Evolutionary conservation across 139 green algal species (phyloP), one percentile per base, ranked within the genome.

Genomic region (Mesostigma viride): DNA sequence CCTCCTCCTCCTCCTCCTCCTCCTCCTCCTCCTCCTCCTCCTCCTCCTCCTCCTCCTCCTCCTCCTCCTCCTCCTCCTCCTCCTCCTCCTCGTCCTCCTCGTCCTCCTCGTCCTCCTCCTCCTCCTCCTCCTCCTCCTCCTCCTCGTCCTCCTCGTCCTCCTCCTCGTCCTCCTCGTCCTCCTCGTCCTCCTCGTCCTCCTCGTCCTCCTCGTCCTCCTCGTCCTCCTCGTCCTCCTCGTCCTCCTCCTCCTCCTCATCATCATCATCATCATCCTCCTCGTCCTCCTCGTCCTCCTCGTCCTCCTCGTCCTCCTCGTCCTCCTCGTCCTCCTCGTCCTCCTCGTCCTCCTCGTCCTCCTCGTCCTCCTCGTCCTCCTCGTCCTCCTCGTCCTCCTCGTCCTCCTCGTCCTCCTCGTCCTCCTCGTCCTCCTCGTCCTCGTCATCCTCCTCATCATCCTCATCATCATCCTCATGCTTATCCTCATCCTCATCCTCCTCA

Each of bases 11-110:
- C 40, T 48, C 40, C 8, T 48, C 40, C 40, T 48, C 40, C 40
- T 48, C 40, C 40, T 48, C 40, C 8, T 48, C 40, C 40, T 48
- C 40, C 8, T 48, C 40, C 40, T 48, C 40, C 8, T 48, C 40
- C 40, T 48, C 40, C 40, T 48, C 40, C 40, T 48, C 40, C 40
- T 48, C 40, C 40, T 48, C 40, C 40, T 48, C 40, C 40, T 48
- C 40, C 8, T 48, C 40, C 8, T 48, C 40, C 40, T 48, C 40
- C 40, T 48, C 40, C 8, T 48, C 40, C 40, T 48, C 40, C 40
- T 48, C 40, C 40, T 48, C 40, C 8, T 48, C 40, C 40, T 48
- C 40, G 40, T 48, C 40, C 40, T 48, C 40, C 8, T 48, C 40
- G 8, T 48, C 40, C 40, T 48, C 40, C 40, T 48, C 40, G 8